Base-by-base conservation (phyloP, 2,329 filamentous ascomycete species). In the Calonectria hongkongensis region DNA sequence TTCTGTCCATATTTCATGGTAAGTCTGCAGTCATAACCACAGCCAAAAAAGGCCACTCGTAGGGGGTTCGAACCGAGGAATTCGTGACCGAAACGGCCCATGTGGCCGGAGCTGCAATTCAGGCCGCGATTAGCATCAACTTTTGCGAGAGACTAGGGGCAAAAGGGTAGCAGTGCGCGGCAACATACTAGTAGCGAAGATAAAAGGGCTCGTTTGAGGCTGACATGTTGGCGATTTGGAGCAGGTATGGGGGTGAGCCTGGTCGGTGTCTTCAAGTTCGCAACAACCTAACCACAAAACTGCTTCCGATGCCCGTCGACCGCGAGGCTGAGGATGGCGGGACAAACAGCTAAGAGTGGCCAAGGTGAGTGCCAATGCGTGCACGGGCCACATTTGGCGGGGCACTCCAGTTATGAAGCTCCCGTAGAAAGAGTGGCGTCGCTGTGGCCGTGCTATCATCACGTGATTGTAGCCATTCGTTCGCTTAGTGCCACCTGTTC, bases 11-110 rank as follows among this genome's bases (percentile, higher is more conserved):
- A n/a, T 12, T 41, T 2, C 8, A 39, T n/a, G 50, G 65, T 79
- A 54, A 79, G 73, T 13, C 45, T 27, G 2, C 30, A 8, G 13
- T 25, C 25, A 28, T 50, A 27, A 48, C 12, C 4, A 27, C 13
- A 69, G 18, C 16, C 9, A 10, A 30, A 43, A 51, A 43, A 51
- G 5, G 60, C 58, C 64, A 15, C 1, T 43, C 6, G n/a, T 21
- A 62, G 47, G 50, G 18, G 41, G 36, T 64, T 70, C 79, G 50
- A 77, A 98, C 96, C 97, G 81, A 99, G 89, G 83, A 99, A 99
- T 86, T 99, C 97, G 87, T 99, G 97, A 76, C 97, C 97, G 85
- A 98, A 98, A 77, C 96, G 94, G 82, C 97, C 97, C 85, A 95
- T 97, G 86, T 99, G 97, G 81, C 97, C 97, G 79, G 97, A 98